Conservation (phyloP, 2,329 filamentous ascomycete species). For the Trichoderma sp. region DNA sequence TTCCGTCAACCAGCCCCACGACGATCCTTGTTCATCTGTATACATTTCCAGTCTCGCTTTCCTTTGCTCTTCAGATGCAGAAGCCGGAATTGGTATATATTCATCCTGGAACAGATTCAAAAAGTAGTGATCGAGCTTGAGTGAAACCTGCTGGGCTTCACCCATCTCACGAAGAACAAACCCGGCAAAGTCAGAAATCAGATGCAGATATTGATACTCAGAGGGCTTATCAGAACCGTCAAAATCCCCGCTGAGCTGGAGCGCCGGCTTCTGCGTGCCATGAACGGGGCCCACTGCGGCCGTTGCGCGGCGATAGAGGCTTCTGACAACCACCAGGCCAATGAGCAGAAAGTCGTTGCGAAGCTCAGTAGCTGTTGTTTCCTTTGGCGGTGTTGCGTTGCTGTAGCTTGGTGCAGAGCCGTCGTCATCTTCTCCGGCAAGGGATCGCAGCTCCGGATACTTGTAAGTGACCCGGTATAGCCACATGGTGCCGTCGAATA, state of each 20-base stretch:
- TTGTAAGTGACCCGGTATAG: constrained; percentile 33
- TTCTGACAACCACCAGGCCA: constrained; percentile 43
- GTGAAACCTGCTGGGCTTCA: constrained; percentile 42
- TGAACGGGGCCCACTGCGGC: constrained; percentile 34
- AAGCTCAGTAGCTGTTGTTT: constrained; percentile 36
- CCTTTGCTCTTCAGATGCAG: constrained; percentile 23
- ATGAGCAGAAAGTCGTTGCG: constrained; percentile 46
- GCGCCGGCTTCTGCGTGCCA: constrained; percentile 31
- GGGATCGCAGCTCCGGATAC: constrained; percentile 37
- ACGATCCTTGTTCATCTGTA: constrained; percentile 13
- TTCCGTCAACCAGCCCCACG: constrained; percentile 41
- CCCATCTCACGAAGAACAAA: constrained; percentile 44
- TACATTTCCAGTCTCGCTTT: not conserved
- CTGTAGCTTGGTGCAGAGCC: constrained; percentile 8
- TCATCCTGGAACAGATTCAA: constrained; percentile 45
- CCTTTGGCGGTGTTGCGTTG: constrained; percentile 10
- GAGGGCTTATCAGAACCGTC: constrained; percentile 34
- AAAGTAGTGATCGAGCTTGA: constrained; percentile 41
- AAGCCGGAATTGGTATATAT: constrained; percentile 31
- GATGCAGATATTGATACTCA: constrained; percentile 43
- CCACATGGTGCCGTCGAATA: constrained; percentile 35
- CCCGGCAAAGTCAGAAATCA: constrained; percentile 43
- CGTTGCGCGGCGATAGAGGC: constrained; percentile 48
- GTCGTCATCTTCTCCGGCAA: constrained; percentile 28
- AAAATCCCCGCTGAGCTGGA: constrained; percentile 42